These are phyloP conservation scores for Wallacemonas rigidus DNA, from an alignment of 208 protist genomes.

Conservation along the genomic window DNA sequence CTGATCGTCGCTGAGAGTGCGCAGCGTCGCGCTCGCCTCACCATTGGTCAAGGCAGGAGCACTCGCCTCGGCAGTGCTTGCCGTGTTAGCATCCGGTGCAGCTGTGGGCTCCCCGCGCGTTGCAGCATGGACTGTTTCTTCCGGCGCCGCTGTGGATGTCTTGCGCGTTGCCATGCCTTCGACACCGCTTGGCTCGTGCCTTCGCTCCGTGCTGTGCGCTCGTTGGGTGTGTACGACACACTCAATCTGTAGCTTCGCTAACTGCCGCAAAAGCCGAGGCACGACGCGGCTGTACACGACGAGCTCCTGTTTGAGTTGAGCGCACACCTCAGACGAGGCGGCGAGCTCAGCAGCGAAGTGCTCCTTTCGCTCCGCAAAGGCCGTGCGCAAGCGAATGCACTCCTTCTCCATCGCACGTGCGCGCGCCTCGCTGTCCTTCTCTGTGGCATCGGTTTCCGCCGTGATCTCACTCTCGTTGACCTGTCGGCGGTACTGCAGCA, in stretches of 20 bases:
- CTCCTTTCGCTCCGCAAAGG: slow-evolving; percentile 41
- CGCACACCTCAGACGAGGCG: not conserved
- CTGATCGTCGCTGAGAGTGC: slow-evolving; percentile 28
- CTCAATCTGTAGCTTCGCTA: not conserved
- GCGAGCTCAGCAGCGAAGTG: slow-evolving; percentile 23
- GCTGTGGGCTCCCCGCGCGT: not conserved
- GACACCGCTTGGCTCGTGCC: too few relatives aligned
- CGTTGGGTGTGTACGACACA: not conserved
- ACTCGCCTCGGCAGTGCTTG: not conserved
- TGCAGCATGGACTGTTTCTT: too few relatives aligned
- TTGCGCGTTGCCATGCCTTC: too few relatives aligned
- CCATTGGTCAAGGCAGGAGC: not conserved
- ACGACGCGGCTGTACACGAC: not conserved
- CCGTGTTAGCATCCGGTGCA: not conserved
- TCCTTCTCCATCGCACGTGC: slow-evolving; percentile 49
- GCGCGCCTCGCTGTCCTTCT: slow-evolving; percentile 40
- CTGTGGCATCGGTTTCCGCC: slow-evolving; percentile 38
- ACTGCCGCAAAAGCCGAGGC: not conserved
- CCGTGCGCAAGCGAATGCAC: slow-evolving; percentile 34
- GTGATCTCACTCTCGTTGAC: slow-evolving; percentile 66
- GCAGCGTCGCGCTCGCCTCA: slow-evolving; percentile 7
- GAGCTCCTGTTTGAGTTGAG: not conserved
- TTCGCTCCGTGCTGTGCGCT: too few relatives aligned
- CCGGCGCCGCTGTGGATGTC: too few relatives aligned
- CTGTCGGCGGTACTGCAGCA: slow-evolving; percentile 56